These are phyloP conservation scores for Tricholoma terreum DNA, from an alignment of 768 basidiomycete species.

Conservation along the genomic window DNA sequence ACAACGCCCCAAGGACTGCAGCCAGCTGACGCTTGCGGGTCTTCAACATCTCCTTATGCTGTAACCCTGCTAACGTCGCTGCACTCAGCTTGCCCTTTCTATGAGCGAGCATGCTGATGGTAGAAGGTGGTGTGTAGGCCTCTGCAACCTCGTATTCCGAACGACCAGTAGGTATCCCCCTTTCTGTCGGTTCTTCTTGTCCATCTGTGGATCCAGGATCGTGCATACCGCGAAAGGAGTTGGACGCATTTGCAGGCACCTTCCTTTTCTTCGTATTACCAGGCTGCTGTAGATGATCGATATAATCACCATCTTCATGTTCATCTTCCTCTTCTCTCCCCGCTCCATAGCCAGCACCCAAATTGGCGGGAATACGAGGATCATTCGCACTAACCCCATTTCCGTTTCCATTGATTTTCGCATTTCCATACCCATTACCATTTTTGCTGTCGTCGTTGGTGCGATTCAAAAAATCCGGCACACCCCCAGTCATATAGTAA, in stretches of 20 bases:
- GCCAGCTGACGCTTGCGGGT: constrained; percentile 68
- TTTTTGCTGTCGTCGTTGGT: constrained; percentile 2
- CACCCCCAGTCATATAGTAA: constrained; percentile 42
- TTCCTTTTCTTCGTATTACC: constrained; percentile 89
- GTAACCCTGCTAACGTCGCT: constrained; percentile 65
- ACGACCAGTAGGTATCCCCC: constrained; percentile 21
- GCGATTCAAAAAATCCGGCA: constrained; percentile 44
- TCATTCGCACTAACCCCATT: constrained; percentile 6
- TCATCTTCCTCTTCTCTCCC: constrained; percentile 46
- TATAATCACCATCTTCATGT: constrained; percentile 57
- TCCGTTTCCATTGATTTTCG: constrained; percentile 10
- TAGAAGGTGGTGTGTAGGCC: constrained; percentile 12
- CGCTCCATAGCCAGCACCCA: constrained; percentile 15
- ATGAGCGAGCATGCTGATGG: constrained; percentile 6
- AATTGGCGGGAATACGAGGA: constrained; percentile 17
- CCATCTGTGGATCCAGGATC: constrained; percentile 26
- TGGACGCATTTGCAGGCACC: constrained; percentile 67
- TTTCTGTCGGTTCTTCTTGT: constrained; percentile 28
- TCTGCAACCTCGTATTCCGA: constrained; percentile 19
- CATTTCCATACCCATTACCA: constrained; percentile 5
- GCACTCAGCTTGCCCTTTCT: constrained; percentile 43
- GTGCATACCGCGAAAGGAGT: constrained; percentile 44
- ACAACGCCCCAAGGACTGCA: constrained; percentile 63
- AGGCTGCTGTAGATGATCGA: constrained; percentile 70
- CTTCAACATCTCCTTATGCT: constrained; percentile 73